Conservation (phyloP, 306 rosid species). For the Alnus rubra region DNA sequence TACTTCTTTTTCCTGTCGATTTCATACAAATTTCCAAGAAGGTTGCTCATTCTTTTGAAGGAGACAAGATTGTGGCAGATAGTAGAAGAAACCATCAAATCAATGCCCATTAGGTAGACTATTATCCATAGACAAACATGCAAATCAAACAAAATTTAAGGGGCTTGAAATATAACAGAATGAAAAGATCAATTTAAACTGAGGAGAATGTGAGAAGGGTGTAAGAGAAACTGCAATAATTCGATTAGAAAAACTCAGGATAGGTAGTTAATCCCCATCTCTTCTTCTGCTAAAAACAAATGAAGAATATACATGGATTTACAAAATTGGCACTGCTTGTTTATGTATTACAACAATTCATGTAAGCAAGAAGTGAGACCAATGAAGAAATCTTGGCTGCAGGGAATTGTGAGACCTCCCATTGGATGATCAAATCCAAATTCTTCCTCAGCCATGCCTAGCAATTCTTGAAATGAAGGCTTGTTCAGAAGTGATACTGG, state of each 20-base stretch:
- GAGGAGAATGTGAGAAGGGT: too few species aligned
- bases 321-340: background rate
- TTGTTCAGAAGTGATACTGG: slow-evolving; percentile 44
- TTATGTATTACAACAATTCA: background rate
- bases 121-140: background rate
- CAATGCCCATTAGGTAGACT: too few species aligned
- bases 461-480: slow-evolving; percentile 39
- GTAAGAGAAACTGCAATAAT: too few species aligned
- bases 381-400: slow-evolving; percentile 42
- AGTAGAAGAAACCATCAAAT: too few species aligned
- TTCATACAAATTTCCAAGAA: too few species aligned
- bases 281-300: background rate
- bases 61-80: too few species aligned
- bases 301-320: background rate
- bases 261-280: background rate
- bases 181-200: background rate
- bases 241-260: background rate
- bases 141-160: background rate
- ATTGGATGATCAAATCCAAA: slow-evolving; percentile 48
- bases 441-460: slow-evolving; percentile 41
- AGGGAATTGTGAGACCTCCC: slow-evolving; percentile 53
- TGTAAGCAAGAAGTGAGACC: slow-evolving; percentile 32
- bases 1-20: too few species aligned
- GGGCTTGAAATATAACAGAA: background rate
- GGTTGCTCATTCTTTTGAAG: too few species aligned